Evolutionary conservation across 1,284 basidiomycete genomes (phyloP).

Genomic region (Cryptococcus neoformans): DNA sequence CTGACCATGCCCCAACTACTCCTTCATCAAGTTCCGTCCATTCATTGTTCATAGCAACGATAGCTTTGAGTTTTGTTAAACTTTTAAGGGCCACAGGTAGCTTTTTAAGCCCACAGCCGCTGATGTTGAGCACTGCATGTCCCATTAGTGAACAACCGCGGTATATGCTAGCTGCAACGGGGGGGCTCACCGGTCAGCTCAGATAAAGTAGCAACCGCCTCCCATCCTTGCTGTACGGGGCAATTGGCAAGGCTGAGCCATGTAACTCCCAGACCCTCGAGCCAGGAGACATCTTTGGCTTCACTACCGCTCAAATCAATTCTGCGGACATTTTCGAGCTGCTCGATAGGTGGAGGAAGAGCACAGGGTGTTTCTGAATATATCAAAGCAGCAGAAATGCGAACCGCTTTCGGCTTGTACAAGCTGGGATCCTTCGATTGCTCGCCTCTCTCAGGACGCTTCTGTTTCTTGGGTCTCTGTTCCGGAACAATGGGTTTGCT

Average conservation of each 20-base stretch:
- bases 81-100: constrained; percentile 23
- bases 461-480: neutral
- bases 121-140: constrained; percentile 40
- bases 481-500: neutral
- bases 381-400: constrained; percentile 32
- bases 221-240: constrained; percentile 34
- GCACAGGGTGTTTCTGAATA: constrained; percentile 30
- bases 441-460: neutral
- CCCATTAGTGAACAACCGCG: neutral
- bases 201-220: constrained; percentile 29
- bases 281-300: constrained; percentile 34
- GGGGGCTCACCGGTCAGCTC: constrained; percentile 33
- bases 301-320: constrained; percentile 39
- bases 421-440: constrained; percentile 24
- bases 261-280: constrained; percentile 28
- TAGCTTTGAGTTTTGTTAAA: constrained; percentile 38
- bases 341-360: constrained; percentile 30
- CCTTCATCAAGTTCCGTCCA: constrained; percentile 32
- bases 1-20: constrained; percentile 32
- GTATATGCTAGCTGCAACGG: neutral
- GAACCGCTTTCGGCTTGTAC: constrained; percentile 43
- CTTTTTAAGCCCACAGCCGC: constrained; percentile 25
- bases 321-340: constrained; percentile 27
- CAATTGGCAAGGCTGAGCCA: constrained; percentile 43
- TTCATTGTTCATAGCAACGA: constrained; percentile 44